Evolutionary conservation across 139 green algal genomes (phyloP), one percentile per base, ranked within the genome.

Genomic region (Edaphochlamys debaryana): DNA sequence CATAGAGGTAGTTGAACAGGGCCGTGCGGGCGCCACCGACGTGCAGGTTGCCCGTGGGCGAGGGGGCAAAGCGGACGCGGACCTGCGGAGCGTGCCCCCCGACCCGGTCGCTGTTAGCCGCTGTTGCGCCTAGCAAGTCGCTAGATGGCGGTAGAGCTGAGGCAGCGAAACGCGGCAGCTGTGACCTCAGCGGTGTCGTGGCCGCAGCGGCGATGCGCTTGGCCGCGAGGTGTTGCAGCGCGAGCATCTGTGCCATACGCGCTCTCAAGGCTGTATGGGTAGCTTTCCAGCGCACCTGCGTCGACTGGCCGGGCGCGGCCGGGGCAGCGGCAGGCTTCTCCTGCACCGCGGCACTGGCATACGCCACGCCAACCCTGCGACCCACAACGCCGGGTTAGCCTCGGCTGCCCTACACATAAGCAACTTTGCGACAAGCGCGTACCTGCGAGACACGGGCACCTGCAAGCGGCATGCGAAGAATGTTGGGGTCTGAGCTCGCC

Each of bases 1-100:
- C 97, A 72, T 96, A 98, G n/a, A 99, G 93, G 90, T 92, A 99
- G 87, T 99, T 99, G 91, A 99, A 99, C 5, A 99, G 91, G 9
- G 97, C 97, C 4, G 97, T 99, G 40, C 97, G 87, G 2, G 97
- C 97, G 30, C 98, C 98, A 34, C 97, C 97, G 17, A 99, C 96
- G 83, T 99, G 97, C 48, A 99, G 92, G 86, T 98, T 96, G 69
- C 97, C 97, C 37, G 97, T 99, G n/a, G 97, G 97, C 0, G 97
- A 99, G 0, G 97, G 97, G 19, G 97, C 97, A 90, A 99, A 99
- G 25, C 97, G 94, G 34, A 99, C 97, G 48, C 93, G 89, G 3
- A 97, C 94, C 89, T 93, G 81, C 36, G 13, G 13, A n/a, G n/a
- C n/a, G n/a, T n/a, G n/a, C n/a, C n/a, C n/a, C n/a, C n/a, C n/a